Conservation (phyloP, 148 eudicot genomes). For the Rhododendron griersonianum region DNA sequence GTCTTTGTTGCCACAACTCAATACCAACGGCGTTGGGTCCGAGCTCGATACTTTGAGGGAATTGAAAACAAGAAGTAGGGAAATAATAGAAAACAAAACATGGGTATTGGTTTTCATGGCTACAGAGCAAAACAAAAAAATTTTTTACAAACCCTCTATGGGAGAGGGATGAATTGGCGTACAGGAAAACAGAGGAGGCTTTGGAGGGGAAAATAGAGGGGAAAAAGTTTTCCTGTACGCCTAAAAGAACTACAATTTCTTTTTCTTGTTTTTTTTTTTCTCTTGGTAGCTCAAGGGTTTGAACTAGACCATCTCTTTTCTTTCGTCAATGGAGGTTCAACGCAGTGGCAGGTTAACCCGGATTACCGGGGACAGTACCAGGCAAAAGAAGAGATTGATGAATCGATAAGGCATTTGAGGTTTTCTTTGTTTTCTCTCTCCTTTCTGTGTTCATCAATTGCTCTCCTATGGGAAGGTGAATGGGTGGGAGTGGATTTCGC, state of each 20-base stretch:
- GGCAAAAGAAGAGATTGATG: neutral
- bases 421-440: neutral
- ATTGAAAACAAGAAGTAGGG: neutral
- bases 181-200: constrained; percentile 16
- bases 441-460: neutral
- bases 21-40: neutral
- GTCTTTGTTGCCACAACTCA: constrained; percentile 43
- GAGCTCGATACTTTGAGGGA: neutral
- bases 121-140: neutral
- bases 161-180: constrained; percentile 3
- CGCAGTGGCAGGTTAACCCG: neutral
- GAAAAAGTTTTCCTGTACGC: constrained; percentile 13
- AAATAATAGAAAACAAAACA: constrained; percentile 1
- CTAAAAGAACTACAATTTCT: neutral
- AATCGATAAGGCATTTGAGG: neutral
- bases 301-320: neutral
- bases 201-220: neutral
- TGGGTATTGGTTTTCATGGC: constrained; percentile 12
- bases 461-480: neutral
- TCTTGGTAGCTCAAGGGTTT: neutral
- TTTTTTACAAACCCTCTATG: neutral
- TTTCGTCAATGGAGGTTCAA: constrained; percentile 8
- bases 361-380: constrained; percentile 1
- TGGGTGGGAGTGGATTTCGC: constrained; percentile 6
- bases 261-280: neutral